A percentile compares a stretch with the other conserved stretches of the same genome.
Evolutionary conservation across 1,284 basidiomycete genomes (phyloP).

Genomic region (Rhodotorula glutinis): DNA sequence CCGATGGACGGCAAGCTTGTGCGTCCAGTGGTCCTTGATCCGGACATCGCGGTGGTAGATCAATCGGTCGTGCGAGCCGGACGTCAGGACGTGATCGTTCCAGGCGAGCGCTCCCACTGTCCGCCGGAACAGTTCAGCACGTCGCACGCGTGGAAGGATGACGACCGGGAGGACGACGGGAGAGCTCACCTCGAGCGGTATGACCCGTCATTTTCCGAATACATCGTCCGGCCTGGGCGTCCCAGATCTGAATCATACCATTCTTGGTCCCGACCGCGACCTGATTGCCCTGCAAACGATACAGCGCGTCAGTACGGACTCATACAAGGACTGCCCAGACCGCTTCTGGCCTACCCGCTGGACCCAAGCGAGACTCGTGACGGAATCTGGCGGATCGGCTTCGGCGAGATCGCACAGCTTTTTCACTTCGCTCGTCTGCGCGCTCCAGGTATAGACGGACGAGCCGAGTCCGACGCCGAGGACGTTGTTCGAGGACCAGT

Average conservation of each 20-base stretch:
- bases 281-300: constrained; percentile 64
- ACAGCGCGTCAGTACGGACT: not conserved
- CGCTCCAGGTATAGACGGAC: constrained; percentile 96
- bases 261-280: constrained; percentile 87
- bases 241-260: constrained; percentile 89
- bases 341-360: constrained; percentile 61
- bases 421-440: constrained; percentile 84
- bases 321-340: not conserved
- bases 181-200: constrained; percentile 58
- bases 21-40: constrained; percentile 65
- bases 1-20: constrained; percentile 73
- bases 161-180: not conserved
- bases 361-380: constrained; percentile 88
- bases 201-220: constrained; percentile 83
- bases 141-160: too few species aligned
- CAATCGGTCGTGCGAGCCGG: constrained; percentile 84
- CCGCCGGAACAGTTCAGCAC: too few species aligned
- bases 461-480: constrained; percentile 87
- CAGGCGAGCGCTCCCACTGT: constrained; percentile 90
- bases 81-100: constrained; percentile 83
- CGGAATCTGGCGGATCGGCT: constrained; percentile 53
- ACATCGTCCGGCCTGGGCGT: constrained; percentile 64
- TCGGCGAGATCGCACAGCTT: constrained; percentile 79
- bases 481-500: constrained; percentile 93
- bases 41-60: constrained; percentile 92